Evolutionary conservation across 768 basidiomycete genomes (phyloP).

Genomic region (Russula virescens): DNA sequence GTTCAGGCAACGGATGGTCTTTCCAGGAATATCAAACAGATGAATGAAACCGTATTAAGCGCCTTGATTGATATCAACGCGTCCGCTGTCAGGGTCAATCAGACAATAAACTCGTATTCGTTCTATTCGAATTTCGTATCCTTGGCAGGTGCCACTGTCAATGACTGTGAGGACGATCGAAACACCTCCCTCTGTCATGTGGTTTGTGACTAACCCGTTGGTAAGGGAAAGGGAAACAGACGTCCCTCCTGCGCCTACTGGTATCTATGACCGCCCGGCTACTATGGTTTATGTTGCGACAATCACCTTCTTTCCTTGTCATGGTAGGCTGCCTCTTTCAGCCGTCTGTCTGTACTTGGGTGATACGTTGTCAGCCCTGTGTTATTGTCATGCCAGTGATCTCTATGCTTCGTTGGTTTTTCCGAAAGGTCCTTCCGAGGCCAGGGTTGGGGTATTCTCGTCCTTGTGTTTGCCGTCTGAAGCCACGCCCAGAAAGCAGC

Average conservation of each 20-base stretch:
- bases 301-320: slow-evolving; percentile 3
- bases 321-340: slow-evolving; percentile 8
- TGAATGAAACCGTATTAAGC: slow-evolving; percentile 14
- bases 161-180: slow-evolving; percentile 2
- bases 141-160: background rate
- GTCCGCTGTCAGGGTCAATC: slow-evolving; percentile 15
- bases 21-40: slow-evolving; percentile 5
- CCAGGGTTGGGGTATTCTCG: background rate
- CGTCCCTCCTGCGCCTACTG: slow-evolving; percentile 6
- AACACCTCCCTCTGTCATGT: background rate
- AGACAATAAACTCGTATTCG: background rate
- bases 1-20: slow-evolving; percentile 14
- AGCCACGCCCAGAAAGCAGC: background rate
- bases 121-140: slow-evolving; percentile 4
- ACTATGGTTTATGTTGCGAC: slow-evolving; percentile 11
- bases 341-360: background rate
- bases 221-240: slow-evolving; percentile 15
- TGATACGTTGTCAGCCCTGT: slow-evolving; percentile 11
- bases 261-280: background rate
- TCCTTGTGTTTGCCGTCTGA: background rate
- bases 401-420: slow-evolving; percentile 9
- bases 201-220: background rate
- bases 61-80: slow-evolving; percentile 16
- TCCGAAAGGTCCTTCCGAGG: background rate
- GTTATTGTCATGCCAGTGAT: background rate